phyloP scores from a whole-genome alignment of 2,329 filamentous ascomycete genomes.

The Elsinoe perseae region DNA sequence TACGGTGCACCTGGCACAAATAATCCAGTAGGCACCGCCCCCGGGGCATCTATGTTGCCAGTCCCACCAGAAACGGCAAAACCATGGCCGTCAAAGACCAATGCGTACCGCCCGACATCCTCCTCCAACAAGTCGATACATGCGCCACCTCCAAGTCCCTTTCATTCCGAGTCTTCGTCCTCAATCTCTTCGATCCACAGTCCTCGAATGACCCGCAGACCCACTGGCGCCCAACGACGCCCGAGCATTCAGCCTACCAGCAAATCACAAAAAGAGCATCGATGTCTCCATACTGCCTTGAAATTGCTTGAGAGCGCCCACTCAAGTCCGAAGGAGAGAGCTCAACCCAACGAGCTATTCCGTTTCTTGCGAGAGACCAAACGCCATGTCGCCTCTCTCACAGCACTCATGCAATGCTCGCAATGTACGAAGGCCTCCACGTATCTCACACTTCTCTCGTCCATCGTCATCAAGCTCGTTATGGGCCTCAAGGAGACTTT shows the following conservation, averaged over 20 bases:
- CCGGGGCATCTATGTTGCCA: background rate
- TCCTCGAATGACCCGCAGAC: background rate
- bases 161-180: background rate
- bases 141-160: background rate
- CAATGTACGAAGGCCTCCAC: background rate
- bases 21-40: background rate
- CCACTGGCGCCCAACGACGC: background rate
- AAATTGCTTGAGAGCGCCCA: background rate
- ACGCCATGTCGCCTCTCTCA: background rate
- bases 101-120: background rate
- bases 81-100: background rate
- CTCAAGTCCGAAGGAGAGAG: background rate
- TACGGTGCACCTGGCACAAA: background rate
- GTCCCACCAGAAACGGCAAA: background rate
- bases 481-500: background rate
- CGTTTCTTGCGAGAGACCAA: background rate
- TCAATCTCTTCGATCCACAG: background rate
- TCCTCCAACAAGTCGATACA: background rate
- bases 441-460: background rate
- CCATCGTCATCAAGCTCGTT: background rate
- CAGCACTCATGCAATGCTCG: background rate
- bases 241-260: background rate
- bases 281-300: background rate
- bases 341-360: background rate
- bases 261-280: background rate